Conservation (phyloP, 495 filamentous ascomycete species). For the Annulohypoxylon nitens region DNA sequence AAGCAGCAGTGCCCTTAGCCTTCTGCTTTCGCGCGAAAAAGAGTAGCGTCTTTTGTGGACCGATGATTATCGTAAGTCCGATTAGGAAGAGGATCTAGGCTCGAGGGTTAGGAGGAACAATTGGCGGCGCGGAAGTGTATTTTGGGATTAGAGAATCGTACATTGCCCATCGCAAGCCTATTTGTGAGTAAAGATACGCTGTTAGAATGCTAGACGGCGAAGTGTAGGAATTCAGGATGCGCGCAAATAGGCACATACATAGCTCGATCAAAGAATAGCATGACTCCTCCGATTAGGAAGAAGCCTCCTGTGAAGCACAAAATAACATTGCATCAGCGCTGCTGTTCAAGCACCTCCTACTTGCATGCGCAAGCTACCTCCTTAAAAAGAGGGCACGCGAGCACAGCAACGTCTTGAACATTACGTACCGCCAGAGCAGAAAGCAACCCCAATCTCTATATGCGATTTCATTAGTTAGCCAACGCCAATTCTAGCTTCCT, state of each 20-base stretch:
- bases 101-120: slow-evolving; percentile 23
- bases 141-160: slow-evolving; percentile 52
- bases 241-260: slow-evolving; percentile 72
- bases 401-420: slow-evolving; percentile 23
- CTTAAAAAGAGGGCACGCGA: slow-evolving; percentile 25
- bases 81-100: slow-evolving; percentile 92
- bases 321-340: slow-evolving; percentile 37
- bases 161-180: slow-evolving; percentile 91
- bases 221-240: background rate
- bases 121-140: background rate
- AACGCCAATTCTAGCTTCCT: background rate
- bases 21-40: slow-evolving; percentile 97
- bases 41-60: slow-evolving; percentile 85
- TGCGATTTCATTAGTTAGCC: slow-evolving; percentile 30
- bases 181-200: slow-evolving; percentile 19
- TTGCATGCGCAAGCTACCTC: slow-evolving; percentile 9
- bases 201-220: slow-evolving; percentile 2
- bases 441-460: slow-evolving; percentile 92
- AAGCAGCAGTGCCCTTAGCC: slow-evolving; percentile 89
- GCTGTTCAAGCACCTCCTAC: slow-evolving; percentile 4
- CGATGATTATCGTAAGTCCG: slow-evolving; percentile 94
- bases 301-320: slow-evolving; percentile 73
- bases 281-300: slow-evolving; percentile 91
- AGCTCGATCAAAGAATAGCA: slow-evolving; percentile 97
- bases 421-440: slow-evolving; percentile 92